Conservation (phyloP, 2,329 filamentous ascomycete species). For the Calycina marina region DNA sequence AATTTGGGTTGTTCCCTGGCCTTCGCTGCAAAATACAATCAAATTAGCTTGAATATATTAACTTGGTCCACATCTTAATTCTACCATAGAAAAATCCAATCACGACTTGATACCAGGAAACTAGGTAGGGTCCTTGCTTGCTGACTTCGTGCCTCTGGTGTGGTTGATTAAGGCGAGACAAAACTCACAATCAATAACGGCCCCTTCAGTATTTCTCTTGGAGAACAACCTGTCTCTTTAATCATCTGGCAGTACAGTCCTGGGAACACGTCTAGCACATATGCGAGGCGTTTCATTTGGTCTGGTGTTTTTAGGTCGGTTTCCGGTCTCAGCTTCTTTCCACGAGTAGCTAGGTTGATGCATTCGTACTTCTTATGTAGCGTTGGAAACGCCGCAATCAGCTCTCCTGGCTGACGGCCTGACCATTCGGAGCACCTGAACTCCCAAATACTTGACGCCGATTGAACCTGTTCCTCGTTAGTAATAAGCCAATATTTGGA, state of each 20-base stretch:
- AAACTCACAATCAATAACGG: constrained; percentile 3
- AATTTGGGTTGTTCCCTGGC: too few species aligned
- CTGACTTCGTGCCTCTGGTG: neutral
- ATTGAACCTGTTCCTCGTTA: constrained; percentile 3
- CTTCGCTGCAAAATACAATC: too few species aligned
- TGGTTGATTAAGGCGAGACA: neutral
- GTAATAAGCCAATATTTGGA: neutral
- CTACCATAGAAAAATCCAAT: too few species aligned
- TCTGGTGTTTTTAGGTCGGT: constrained; percentile 2
- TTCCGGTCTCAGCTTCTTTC: constrained; percentile 2
- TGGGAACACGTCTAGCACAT: constrained; percentile 4
- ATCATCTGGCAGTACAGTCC: constrained; percentile 4
- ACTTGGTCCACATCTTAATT: too few species aligned
- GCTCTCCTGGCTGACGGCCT: constrained; percentile 1
- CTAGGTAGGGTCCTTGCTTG: neutral
- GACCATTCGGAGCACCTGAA: constrained; percentile 3
- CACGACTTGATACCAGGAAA: too few species aligned
- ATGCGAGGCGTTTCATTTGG: constrained; percentile 1
- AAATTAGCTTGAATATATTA: too few species aligned
- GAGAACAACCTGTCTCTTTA: constrained; percentile 1
- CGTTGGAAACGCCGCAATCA: constrained; percentile 1
- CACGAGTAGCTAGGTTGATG: constrained; percentile 3
- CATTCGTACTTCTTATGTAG: constrained; percentile 1
- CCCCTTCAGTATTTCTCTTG: constrained; percentile 1
- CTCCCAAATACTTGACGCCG: constrained; percentile 4